Conservation (phyloP, 208 protist species). For the Phytomonas francai region DNA sequence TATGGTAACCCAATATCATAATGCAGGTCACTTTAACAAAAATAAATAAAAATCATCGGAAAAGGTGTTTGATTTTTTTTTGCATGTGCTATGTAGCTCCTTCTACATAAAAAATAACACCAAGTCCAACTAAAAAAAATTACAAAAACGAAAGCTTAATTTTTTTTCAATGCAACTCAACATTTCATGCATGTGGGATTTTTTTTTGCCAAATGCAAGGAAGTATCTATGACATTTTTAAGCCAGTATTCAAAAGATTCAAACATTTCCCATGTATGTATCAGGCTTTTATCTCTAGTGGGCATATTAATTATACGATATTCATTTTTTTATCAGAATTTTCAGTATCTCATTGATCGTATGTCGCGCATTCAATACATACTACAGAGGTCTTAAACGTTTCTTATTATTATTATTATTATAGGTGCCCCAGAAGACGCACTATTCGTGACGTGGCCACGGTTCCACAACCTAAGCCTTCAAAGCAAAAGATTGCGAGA, state of each 20-base stretch:
- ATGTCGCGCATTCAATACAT: background rate
- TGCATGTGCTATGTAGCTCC: no score
- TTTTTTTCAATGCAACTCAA: background rate
- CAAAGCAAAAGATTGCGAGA: background rate
- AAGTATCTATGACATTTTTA: background rate
- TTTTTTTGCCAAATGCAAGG: background rate
- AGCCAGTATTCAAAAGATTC: background rate
- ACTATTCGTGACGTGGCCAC: no score
- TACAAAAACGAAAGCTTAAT: no score
- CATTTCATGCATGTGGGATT: background rate
- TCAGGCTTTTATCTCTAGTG: background rate
- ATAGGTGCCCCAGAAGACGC: no score
- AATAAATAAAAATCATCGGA: no score
- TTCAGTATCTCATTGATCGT: background rate
- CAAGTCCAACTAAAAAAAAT: no score
- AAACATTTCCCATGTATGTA: background rate
- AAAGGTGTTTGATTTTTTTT: no score
- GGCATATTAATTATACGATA: background rate
- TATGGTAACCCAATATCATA: background rate
- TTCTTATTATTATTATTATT: background rate
- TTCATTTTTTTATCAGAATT: background rate
- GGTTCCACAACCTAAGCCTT: background rate
- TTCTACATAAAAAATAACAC: no score
- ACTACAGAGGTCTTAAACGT: background rate
- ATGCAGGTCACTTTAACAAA: background rate